Base-by-base conservation (phyloP, 345 rosid species). In the Anacardium occidentale region DNA sequence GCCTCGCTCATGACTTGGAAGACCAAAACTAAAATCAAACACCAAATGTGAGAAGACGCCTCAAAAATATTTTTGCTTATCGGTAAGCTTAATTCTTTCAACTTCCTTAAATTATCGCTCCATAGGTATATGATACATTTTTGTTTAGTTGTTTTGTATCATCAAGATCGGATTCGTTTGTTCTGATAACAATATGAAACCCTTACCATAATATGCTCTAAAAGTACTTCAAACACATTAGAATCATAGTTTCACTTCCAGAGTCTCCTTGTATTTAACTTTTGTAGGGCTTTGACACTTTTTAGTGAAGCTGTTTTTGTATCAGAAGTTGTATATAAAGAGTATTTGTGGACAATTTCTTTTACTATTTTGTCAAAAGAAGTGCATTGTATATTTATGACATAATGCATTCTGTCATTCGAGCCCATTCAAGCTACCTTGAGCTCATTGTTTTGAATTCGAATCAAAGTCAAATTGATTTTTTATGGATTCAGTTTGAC, bases 1-100 rank as follows among this genome's bases (percentile, higher is more conserved):
- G 4, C 20, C 34, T 7, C 20, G 61, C 18, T 54, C 53, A 29
- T 17, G 72, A 67, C 14, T 0, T 2, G 25, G 34, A 25, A 54
- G 72, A 71, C n/a, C 8, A 4, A 22, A n/a, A 29, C 62, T 7
- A 24, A 32, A 59, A 53, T 42, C 29, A n/a, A 26, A 22, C 24
- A 42, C 53, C 42, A 26, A 14, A n/a, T 69, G 52, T 55, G n/a
- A 58, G 69, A 4, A 63, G 71, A 56, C 57, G 71, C 47, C 44
- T 17, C 62, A 37, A 70, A 47, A 15, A 29, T 48, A 32, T 32
- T 78, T 70, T 54, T 42, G 64, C 55, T 72, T 26, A 26, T 47
- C 20, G 61, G 52, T 75, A 72, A 53, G 68, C 68, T 70, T 60
- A 69, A 72, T 80, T 76, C 62, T 72, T 80, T 72, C 25, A 47